Evolutionary conservation across 164 flowering plant species (phyloP), one percentile per base, ranked within the genome.

Genomic region (Pachysandra terminalis): DNA sequence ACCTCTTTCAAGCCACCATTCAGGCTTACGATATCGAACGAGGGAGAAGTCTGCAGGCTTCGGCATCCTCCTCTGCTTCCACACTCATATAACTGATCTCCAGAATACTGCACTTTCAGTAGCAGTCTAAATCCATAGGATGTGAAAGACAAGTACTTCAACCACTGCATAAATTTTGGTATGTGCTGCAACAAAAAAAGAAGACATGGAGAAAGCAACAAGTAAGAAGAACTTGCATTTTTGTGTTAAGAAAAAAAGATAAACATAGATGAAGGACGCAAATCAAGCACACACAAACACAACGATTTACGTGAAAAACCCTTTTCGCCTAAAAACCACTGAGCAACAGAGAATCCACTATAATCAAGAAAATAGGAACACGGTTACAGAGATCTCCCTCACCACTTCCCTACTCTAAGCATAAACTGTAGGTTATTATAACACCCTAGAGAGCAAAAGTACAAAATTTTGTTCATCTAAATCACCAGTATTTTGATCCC

Each of bases 131-230:
- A 96, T 0, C 98, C 98, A 52, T 93, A 85, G 78, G 83, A 88
- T 91, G 91, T 84, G 83, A 90, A 96, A 0, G 95, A 88, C 52
- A 83, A 10, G 73, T 91, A 93, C 89, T 96, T 96, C 81, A 93
- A 66, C 98, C 99, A 96, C 56, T 75, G 83, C 89, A 96, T 90
- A 61, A 93, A 91, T 56, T 68, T 71, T 17, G 99, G 99, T 77
- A 96, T 91, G 70, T 93, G 98, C 99, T 96, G 98, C 86, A 70
- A 8, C 19, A 21, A 48, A 59, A 45, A 49, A 51, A 70, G 5
- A 35, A 52, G 1, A 10, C 51, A 45, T 45, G 10, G 37, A 7
- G 37, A 32, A 32, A 32, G 7, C 1, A 45, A 45, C 15, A 45
- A 12, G 6, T 45, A 15, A 45, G 51, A 45, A 45, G 1, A 15